Percentiles rank a stretch among this genome's conserved stretches.
These are phyloP conservation scores for Taphrina deformans DNA, from an alignment of 1,139 yeast species.

Conservation along the genomic window DNA sequence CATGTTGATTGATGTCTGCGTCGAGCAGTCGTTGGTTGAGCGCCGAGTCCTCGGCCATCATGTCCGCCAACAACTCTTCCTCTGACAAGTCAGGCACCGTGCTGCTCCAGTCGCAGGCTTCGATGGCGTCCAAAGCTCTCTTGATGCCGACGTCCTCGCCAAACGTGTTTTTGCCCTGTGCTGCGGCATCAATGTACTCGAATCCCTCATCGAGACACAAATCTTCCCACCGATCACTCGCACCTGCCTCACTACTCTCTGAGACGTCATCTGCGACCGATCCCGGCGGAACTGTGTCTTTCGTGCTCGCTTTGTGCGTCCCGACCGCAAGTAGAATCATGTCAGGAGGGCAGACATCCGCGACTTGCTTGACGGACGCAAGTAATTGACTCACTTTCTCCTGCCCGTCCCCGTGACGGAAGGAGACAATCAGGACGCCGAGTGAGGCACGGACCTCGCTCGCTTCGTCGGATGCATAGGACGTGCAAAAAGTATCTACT, in stretches of 20 bases:
- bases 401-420: background rate
- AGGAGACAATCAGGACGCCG: constrained; percentile 33
- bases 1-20: background rate
- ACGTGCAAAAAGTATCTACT: background rate
- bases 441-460: constrained; percentile 30
- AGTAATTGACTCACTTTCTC: background rate
- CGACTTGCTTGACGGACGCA: constrained; percentile 24
- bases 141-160: constrained; percentile 32
- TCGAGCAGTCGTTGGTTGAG: constrained; percentile 14
- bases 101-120: constrained; percentile 32
- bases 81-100: background rate
- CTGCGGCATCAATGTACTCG: constrained; percentile 30
- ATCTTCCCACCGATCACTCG: constrained; percentile 4
- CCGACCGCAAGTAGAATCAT: constrained; percentile 12
- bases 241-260: background rate
- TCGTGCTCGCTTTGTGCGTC: background rate
- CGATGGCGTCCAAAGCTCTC: constrained; percentile 30
- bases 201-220: constrained; percentile 33
- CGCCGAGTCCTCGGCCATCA: constrained; percentile 14
- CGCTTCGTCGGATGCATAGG: constrained; percentile 35
- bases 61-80: constrained; percentile 13
- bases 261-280: background rate
- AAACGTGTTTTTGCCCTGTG: constrained; percentile 19
- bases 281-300: background rate
- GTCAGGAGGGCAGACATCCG: constrained; percentile 13